Evolutionary conservation across 441 rosid species (phyloP).

Genomic region (Macaranga tanarius): DNA sequence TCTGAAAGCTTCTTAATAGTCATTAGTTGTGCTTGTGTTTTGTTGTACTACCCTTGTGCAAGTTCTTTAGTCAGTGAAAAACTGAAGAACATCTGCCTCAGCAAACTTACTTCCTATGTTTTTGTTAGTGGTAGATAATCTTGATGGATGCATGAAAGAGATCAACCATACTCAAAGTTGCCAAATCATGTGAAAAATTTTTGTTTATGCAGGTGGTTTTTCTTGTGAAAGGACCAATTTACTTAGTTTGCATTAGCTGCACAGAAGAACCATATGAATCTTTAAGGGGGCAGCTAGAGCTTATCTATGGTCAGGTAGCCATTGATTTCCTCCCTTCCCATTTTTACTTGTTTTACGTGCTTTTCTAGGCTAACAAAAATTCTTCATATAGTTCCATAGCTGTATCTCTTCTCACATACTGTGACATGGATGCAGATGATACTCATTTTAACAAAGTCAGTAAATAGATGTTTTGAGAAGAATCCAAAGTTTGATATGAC

Average conservation of each 20-base stretch:
- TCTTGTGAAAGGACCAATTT: slow-evolving; percentile 97
- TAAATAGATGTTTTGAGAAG: slow-evolving; percentile 96
- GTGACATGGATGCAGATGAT: slow-evolving; percentile 72
- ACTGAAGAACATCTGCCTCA: not conserved
- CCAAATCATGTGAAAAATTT: not conserved
- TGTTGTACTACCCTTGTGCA: slow-evolving; percentile 1
- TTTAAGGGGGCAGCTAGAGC: slow-evolving; percentile 83
- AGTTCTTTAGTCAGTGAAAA: not conserved
- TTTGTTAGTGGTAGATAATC: slow-evolving; percentile 7
- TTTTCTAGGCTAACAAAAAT: not conserved
- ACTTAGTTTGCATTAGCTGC: slow-evolving; percentile 95
- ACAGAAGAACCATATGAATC: slow-evolving; percentile 92
- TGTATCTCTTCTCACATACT: slow-evolving; percentile 13
- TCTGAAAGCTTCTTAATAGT: not conserved
- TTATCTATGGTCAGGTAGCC: slow-evolving; percentile 93
- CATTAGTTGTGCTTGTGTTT: not conserved
- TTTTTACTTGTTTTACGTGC: slow-evolving; percentile 7
- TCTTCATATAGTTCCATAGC: not conserved
- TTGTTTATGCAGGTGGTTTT: slow-evolving; percentile 71
- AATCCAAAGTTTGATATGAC: slow-evolving; percentile 97
- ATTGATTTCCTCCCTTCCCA: slow-evolving; percentile 4
- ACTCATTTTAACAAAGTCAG: slow-evolving; percentile 86
- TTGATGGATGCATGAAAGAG: slow-evolving; percentile 7
- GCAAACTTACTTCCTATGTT: not conserved
- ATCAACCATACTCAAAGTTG: not conserved